Base-by-base conservation (phyloP, 805 yeast species). In the Candida nanaspora region DNA sequence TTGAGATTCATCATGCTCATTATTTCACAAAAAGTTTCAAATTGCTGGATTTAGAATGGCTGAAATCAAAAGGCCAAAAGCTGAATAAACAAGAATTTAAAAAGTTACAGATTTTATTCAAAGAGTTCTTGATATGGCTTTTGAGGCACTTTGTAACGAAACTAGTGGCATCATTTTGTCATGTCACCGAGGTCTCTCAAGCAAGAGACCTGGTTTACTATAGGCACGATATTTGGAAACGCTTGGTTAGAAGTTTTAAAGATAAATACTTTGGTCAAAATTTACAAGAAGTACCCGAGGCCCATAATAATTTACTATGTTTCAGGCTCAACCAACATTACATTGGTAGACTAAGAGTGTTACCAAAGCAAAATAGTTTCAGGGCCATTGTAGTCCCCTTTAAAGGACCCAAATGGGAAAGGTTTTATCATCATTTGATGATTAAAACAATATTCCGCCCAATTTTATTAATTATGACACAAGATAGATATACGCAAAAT, bases 301-400 rank as follows among this genome's bases (percentile, higher is more conserved):
- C 44, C 6, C 22, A 47, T 4, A 18, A 29, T 3, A 51, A 53
- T 15, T 18, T 18, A 26, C 34, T 39, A 15, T n/a, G 15, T 10
- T 29, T 33, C 35, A 28, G 40, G n/a, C 43, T 48, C 7, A 56
- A 59, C 37, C 51, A 47, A 1, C 56, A 56, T 47, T 51, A 55
- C 25, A 51, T 64, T 44, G 80, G 80, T 4, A 57, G 49, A 3
- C 42, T 74, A 18, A 63, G 82, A 38, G 41, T 81, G 1, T 56
- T 81, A 27, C 94, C 94, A 0, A 85, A 85, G 52, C 56, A 14
- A 4, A 56, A 61, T 4, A 83, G 74, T 33, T 80, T 83, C 43
- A 60, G 93, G 49, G 65, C 79, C 14, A 68, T 84, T 15, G 74
- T 80, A 27, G 65, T 73, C 13, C 87, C 91, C 0, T 51, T 56